These are phyloP conservation scores for Gracilariopsis chorda DNA, from an alignment of 23 red algal genomes.

Conservation along the genomic window DNA sequence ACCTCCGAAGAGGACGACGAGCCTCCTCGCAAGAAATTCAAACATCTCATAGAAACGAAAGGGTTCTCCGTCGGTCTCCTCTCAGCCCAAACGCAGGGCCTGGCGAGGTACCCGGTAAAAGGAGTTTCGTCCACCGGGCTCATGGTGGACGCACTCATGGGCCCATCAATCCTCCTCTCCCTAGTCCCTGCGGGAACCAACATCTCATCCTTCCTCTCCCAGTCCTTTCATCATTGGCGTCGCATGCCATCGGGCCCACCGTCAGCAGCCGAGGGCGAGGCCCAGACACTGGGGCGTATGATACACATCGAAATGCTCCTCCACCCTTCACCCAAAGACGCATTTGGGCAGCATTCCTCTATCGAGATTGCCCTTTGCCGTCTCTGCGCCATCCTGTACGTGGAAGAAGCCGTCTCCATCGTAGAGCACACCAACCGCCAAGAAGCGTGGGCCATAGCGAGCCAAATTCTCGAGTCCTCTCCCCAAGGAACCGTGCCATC, in stretches of 20 bases:
- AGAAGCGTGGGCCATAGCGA: background rate
- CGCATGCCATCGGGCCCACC: background rate
- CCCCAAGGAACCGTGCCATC: background rate
- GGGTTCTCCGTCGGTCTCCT: too few species aligned
- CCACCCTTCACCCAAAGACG: background rate
- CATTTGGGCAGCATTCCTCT: background rate
- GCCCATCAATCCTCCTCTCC: too few species aligned
- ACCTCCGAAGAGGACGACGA: too few species aligned
- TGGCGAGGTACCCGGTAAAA: too few species aligned
- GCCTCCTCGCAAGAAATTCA: too few species aligned
- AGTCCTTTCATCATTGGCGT: background rate
- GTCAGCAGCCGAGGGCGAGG: background rate
- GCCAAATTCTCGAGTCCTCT: background rate
- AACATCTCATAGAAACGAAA: too few species aligned
- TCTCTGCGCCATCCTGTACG: background rate
- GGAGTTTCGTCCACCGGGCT: too few species aligned
- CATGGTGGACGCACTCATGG: too few species aligned
- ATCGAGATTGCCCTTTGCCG: constrained; percentile 1
- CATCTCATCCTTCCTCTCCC: background rate
- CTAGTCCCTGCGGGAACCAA: too few species aligned
- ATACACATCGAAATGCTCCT: background rate
- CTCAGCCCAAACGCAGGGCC: too few species aligned
- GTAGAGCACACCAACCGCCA: background rate
- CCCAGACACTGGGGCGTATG: background rate
- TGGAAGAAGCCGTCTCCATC: background rate